Evolutionary conservation across 352 stramenopile species (phyloP).

Genomic region (Aphanomyces euteiches): DNA sequence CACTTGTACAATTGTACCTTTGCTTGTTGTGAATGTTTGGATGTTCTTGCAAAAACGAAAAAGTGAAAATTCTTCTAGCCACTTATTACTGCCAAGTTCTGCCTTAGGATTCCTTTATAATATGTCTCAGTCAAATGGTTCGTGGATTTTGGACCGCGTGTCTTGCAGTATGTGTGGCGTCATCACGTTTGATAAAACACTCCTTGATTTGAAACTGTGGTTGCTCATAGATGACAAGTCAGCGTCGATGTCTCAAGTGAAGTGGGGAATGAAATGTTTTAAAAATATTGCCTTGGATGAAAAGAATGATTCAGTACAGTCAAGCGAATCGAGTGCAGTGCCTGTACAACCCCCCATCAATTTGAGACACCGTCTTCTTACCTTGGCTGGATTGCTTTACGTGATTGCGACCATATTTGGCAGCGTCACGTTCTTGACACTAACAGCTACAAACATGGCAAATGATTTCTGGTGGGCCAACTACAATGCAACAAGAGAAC

Average conservation of each 20-base stretch:
- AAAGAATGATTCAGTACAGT: no score
- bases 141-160: neutral
- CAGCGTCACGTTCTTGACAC: conserved; percentile 14
- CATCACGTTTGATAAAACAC: neutral
- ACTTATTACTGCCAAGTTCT: neutral
- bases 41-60: no score
- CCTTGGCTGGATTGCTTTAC: neutral
- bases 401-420: conserved; percentile 8
- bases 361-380: neutral
- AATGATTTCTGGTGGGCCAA: conserved; percentile 31
- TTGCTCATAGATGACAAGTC: neutral
- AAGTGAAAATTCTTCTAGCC: no score
- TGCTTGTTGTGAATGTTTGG: no score
- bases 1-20: neutral
- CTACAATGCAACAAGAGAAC: conserved; percentile 9
- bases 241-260: neutral
- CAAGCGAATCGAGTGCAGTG: neutral
- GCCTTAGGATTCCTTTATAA: neutral
- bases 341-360: neutral
- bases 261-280: conserved; percentile 1
- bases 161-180: neutral
- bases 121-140: neutral
- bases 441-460: conserved; percentile 18
- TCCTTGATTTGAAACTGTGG: neutral
- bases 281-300: no score